Evolutionary conservation across 257 asterid species (phyloP), one percentile per base, ranked within the genome.

Genomic region (Apocynum venetum): DNA sequence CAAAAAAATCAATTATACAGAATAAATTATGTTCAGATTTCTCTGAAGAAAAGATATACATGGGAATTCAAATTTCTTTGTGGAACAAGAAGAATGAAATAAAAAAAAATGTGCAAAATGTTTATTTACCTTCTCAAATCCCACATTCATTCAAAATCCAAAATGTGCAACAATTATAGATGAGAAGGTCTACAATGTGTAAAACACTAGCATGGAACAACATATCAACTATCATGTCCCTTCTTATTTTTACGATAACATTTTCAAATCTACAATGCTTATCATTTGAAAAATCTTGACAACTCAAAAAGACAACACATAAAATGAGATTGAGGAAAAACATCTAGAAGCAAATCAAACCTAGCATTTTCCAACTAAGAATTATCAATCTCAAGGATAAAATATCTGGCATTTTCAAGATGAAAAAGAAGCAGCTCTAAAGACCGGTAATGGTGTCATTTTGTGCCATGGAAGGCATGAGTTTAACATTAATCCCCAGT

Each of bases 391-490:
- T 65, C 14, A 65, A 40, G 9, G 71, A 65, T 35, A 40, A 38
- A 38, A 38, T 40, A 38, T 67, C 14, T 8, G 8, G 25, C 52
- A 41, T 9, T 67, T 19, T 67, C 52, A 65, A 55, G 73, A 51
- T 17, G 70, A 43, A 55, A 49, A 63, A 51, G 19, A 20, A 31
- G 41, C 20, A 51, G 61, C 57, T 38, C 73, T 43, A 51, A 78
- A 44, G 7, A 55, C 9, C 51, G 44, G 77, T 38, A 40, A n/a
- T 41, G 57, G 43, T 31, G 2, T 36, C 61, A 66, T 70, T 70
- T n/a, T 60, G 78, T 31, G n/a, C 20, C 52, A 63, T 44, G 9
- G 48, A 75, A 69, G 65, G 59, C 44, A 72, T 14, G 43, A 36
- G 20, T 60, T 31, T 43, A 78, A 52, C 6, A 2, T 13, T 41